These are phyloP conservation scores for Larix kaempferi DNA, from an alignment of 75 land plant species.

Conservation along the genomic window DNA sequence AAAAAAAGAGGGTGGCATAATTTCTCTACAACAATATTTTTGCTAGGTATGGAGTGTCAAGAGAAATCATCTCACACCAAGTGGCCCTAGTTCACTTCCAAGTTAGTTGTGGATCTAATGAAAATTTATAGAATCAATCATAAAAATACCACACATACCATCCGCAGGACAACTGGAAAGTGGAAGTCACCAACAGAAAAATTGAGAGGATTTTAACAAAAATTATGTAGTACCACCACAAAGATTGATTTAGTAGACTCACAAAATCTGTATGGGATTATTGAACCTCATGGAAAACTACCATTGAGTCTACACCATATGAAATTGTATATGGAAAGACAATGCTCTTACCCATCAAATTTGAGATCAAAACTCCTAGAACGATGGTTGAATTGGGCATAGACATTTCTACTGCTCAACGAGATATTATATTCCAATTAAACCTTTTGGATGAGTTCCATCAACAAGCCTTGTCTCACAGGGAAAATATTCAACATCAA, in stretches of 20 bases:
- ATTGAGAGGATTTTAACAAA: neutral
- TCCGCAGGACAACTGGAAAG: neutral
- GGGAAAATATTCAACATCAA: neutral
- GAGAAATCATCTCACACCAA: no score
- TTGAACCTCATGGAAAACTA: neutral
- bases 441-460: neutral
- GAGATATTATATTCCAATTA: neutral
- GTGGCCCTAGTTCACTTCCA: no score
- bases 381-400: neutral
- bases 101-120: no score
- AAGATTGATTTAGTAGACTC: neutral
- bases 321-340: neutral
- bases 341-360: neutral
- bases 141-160: neutral
- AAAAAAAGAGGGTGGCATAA: no score
- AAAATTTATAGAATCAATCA: no score
- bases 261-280: neutral
- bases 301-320: neutral
- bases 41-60: no score
- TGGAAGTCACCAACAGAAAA: neutral
- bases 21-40: no score
- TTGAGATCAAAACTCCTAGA: neutral
- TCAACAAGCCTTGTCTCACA: neutral
- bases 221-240: neutral
- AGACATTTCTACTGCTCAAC: neutral